A percentile compares a stretch with the other conserved stretches of the same genome.
Conservation (phyloP, 164 flowering plant species). For the Annona cherimola region DNA sequence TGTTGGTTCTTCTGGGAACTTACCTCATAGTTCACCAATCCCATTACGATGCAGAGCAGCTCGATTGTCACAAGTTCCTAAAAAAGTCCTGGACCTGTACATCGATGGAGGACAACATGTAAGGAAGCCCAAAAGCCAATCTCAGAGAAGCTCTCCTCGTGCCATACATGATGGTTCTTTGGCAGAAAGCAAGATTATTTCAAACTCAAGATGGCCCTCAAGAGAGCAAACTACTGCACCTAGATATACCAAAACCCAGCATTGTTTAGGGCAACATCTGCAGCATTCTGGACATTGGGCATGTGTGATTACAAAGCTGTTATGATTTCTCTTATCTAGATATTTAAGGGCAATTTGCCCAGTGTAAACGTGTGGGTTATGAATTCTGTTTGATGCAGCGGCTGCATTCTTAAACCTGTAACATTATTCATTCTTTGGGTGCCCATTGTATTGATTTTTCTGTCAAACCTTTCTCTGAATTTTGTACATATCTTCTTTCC, state of each 20-base stretch:
- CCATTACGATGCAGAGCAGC: conserved; percentile 22
- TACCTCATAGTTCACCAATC: conserved; percentile 44
- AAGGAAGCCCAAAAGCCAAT: conserved; percentile 26
- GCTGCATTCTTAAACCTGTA: background rate
- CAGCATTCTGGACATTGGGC: conserved; percentile 86
- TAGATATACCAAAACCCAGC: conserved; percentile 90
- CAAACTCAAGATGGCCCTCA: conserved; percentile 48
- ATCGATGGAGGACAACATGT: conserved; percentile 86
- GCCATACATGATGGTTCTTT: conserved; percentile 26
- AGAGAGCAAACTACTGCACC: conserved; percentile 50
- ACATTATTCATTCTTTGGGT: background rate
- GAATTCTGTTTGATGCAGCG: background rate
- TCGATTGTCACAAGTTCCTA: conserved; percentile 41
- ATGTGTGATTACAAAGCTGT: conserved; percentile 73
- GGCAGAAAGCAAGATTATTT: background rate
- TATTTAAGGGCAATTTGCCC: background rate
- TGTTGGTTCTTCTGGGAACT: conserved; percentile 42
- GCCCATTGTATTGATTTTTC: conserved; percentile 4
- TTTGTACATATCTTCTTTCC: background rate
- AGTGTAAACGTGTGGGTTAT: background rate
- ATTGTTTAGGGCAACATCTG: conserved; percentile 59
- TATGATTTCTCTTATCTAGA: conserved; percentile 24
- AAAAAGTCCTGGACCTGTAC: conserved; percentile 69
- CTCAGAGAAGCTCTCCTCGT: conserved; percentile 24
- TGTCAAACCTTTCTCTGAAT: background rate